Base-by-base conservation (phyloP, 169 alveolate species). In the Cryptosporidium andersoni region DNA sequence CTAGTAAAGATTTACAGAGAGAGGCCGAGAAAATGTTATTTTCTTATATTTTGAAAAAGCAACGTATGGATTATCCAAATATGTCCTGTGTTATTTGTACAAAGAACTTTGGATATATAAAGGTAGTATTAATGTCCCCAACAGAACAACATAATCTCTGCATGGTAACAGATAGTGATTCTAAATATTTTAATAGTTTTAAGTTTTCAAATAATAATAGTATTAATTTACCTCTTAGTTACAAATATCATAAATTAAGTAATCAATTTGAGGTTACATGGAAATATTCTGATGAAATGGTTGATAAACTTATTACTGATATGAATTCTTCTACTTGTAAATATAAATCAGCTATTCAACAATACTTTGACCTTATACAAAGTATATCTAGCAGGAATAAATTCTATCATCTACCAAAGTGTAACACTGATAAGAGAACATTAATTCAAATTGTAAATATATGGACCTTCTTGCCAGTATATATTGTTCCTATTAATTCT, bases 381-480 rank as follows among this genome's bases (percentile, higher is more conserved):
- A 56, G 1, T 11, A 25, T 14, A 8, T 25, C 65, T 25, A 48
- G 37, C 8, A 66, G 14, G 0, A 25, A 66, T 14, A 11, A 14
- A n/a, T 48, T 52, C 34, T 48, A 66, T 16, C 81, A 66, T 6
- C 48, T 49, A 16, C 2, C 51, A 34, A 36, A 9, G 25, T 37
- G 43, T 34, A 45, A 64, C 62, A 25, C 11, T 3, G 12, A 4
- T 7, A 51, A 47, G 2, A 48, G 51, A 11, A 36, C 5, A 3
- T 34, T 66, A n/a, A 16, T 66, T 4, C 81, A 66, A 39, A 66
- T 8, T 52, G 36, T 66, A 11, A 39, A 64, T 45, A 52, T 66
- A 6, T 66, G 81, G 81, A 49, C 81, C 3, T 36, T 12, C 12
- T 47, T 66, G 51, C 81, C 81, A 1, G 81, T 66, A 25, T 7